Conservation (phyloP, 768 basidiomycete species). For the Boletus rubescentipes region DNA sequence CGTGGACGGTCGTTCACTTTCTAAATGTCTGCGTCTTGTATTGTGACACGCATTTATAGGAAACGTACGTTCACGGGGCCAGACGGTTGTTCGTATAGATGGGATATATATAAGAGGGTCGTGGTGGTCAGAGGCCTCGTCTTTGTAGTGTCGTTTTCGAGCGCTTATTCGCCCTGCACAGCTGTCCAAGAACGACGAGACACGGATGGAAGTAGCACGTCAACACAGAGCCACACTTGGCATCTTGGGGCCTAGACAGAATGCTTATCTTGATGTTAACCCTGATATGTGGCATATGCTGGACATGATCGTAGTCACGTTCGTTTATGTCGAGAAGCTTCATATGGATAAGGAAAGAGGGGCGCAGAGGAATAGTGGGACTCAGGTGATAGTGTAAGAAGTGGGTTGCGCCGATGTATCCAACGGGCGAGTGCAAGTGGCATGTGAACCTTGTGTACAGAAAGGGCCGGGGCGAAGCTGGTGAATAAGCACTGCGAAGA, state of each 20-base stretch:
- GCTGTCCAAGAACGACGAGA: background rate
- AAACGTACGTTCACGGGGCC: slow-evolving; percentile 23
- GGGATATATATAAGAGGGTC: slow-evolving; percentile 9
- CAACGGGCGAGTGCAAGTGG: background rate
- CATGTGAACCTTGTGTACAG: background rate
- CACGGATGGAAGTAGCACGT: background rate
- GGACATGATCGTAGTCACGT: background rate
- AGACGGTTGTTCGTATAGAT: slow-evolving; percentile 27
- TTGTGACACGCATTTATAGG: background rate
- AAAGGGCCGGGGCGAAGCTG: background rate
- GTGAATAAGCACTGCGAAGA: background rate
- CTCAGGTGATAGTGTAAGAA: background rate
- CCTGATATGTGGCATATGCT: background rate
- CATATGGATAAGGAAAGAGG: background rate
- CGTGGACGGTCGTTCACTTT: background rate
- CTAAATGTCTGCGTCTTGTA: background rate
- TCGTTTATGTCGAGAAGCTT: background rate
- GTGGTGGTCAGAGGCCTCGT: background rate
- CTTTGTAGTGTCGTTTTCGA: background rate
- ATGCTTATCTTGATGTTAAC: background rate
- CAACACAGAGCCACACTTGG: background rate
- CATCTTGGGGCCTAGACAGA: background rate
- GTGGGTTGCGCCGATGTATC: background rate
- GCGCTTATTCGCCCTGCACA: background rate
- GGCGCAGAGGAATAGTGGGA: background rate